A percentile compares a stretch with the other conserved stretches of the same genome.
These are phyloP conservation scores for Lathyrus tuberosus DNA, from an alignment of 306 rosid genomes.

Conservation along the genomic window DNA sequence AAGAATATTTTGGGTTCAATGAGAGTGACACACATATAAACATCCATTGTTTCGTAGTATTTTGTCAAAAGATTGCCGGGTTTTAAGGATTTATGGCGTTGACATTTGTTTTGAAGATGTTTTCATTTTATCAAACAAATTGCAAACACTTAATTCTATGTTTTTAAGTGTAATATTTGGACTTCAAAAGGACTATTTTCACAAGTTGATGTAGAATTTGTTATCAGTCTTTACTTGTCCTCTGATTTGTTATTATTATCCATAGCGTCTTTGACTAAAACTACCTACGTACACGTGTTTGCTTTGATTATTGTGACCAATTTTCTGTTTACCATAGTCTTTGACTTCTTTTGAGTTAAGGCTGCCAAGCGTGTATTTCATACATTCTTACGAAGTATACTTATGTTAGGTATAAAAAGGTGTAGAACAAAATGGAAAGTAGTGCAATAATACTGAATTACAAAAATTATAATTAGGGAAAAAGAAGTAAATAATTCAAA, in stretches of 20 bases:
- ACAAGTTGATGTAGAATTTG: slow-evolving; percentile 20
- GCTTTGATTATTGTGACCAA: neutral
- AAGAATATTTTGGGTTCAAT: slow-evolving; percentile 33
- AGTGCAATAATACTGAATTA: slow-evolving; percentile 39
- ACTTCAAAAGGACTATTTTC: slow-evolving; percentile 19
- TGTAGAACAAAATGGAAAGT: slow-evolving; percentile 29
- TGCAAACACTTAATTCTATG: neutral
- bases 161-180: slow-evolving; percentile 11
- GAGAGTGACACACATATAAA: slow-evolving; percentile 46
- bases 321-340: slow-evolving; percentile 9
- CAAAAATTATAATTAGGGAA: neutral
- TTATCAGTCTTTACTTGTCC: slow-evolving; percentile 36
- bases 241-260: slow-evolving; percentile 38
- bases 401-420: slow-evolving; percentile 56
- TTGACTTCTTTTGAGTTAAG: slow-evolving; percentile 51
- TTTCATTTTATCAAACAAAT: slow-evolving; percentile 10
- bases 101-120: slow-evolving; percentile 51
- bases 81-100: slow-evolving; percentile 57
- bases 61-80: slow-evolving; percentile 68
- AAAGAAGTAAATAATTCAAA: neutral
- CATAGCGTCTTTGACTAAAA: slow-evolving; percentile 83
- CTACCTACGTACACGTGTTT: slow-evolving; percentile 33
- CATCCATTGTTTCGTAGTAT: slow-evolving; percentile 45
- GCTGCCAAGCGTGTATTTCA: slow-evolving; percentile 47
- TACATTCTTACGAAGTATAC: slow-evolving; percentile 44